phyloP scores from a whole-genome alignment of 177 flowering plant species.

The Tripterygium wilfordii region DNA sequence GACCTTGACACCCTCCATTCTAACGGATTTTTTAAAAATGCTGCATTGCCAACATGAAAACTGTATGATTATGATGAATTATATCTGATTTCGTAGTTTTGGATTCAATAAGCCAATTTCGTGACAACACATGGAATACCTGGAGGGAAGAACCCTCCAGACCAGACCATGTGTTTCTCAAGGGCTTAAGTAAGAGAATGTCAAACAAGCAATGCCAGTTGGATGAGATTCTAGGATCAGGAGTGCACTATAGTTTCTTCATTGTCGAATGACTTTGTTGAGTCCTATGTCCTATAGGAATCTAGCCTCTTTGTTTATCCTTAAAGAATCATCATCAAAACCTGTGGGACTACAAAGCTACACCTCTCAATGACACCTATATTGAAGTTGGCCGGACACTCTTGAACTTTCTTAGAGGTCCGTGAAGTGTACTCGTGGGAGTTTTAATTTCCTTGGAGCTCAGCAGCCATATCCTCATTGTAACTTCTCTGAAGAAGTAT shows the following conservation, averaged over 20 bases:
- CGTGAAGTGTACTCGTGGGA: slow-evolving; percentile 34
- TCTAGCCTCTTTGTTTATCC: slow-evolving; percentile 37
- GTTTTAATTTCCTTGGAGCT: slow-evolving; percentile 32
- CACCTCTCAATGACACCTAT: slow-evolving; percentile 29
- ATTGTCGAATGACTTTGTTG: slow-evolving; percentile 24
- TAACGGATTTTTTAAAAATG: too few relatives aligned
- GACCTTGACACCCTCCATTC: too few relatives aligned
- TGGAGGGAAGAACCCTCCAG: too few relatives aligned
- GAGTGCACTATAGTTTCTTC: slow-evolving; percentile 35
- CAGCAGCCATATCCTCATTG: slow-evolving; percentile 38
- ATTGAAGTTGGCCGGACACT: slow-evolving; percentile 21
- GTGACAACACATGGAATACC: too few relatives aligned
- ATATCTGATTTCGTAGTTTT: neutral
- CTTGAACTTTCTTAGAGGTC: slow-evolving; percentile 24
- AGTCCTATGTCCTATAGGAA: slow-evolving; percentile 37
- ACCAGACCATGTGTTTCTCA: too few relatives aligned
- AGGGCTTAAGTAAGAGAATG: too few relatives aligned
- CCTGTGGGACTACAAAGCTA: slow-evolving; percentile 36
- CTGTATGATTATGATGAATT: neutral
- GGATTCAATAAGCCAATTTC: too few relatives aligned
- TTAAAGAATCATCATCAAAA: slow-evolving; percentile 34
- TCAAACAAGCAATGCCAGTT: too few relatives aligned
- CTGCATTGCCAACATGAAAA: too few relatives aligned
- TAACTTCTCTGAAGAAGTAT: slow-evolving; percentile 31
- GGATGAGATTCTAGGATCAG: slow-evolving; percentile 26